These are phyloP conservation scores for Teratosphaeriaceae sp. DNA, from an alignment of 2,329 filamentous ascomycete genomes.

Conservation along the genomic window DNA sequence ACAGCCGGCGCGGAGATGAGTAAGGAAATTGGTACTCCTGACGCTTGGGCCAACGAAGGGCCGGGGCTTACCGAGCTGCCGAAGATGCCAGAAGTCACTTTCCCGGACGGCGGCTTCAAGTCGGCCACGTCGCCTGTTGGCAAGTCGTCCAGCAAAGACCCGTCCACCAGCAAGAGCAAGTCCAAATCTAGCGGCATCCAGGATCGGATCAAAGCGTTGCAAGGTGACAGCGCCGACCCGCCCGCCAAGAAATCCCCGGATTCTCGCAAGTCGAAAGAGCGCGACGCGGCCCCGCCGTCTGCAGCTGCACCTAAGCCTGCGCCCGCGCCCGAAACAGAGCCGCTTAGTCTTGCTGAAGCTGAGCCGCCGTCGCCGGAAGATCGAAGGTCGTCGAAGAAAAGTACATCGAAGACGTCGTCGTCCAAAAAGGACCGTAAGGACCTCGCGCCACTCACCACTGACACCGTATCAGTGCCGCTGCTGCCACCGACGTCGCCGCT, in stretches of 20 bases:
- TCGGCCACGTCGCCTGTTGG: conserved; percentile 34
- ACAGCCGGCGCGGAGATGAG: conserved; percentile 22
- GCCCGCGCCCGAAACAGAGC: conserved; percentile 12
- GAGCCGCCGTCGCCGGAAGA: conserved; percentile 19
- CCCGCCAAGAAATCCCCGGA: conserved; percentile 27
- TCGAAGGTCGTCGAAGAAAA: conserved; percentile 23
- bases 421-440: conserved; percentile 17
- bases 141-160: conserved; percentile 37
- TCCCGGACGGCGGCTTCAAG: conserved; percentile 36
- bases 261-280: conserved; percentile 17
- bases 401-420: conserved; percentile 10
- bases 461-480: conserved; percentile 13
- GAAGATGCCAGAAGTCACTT: conserved; percentile 40
- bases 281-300: conserved; percentile 27
- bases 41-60: conserved; percentile 36
- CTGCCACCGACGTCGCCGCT: conserved; percentile 29
- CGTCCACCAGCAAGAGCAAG: conserved; percentile 30
- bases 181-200: conserved; percentile 39
- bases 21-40: conserved; percentile 37
- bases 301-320: too few species aligned
- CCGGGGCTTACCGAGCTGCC: conserved; percentile 29
- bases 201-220: conserved; percentile 46
- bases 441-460: conserved; percentile 12
- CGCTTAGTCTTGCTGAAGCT: conserved; percentile 28
- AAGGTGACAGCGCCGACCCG: conserved; percentile 30